Evolutionary conservation across 1,139 yeast genomes (phyloP).

Genomic region (Lodderomyces orthopsilosis): DNA sequence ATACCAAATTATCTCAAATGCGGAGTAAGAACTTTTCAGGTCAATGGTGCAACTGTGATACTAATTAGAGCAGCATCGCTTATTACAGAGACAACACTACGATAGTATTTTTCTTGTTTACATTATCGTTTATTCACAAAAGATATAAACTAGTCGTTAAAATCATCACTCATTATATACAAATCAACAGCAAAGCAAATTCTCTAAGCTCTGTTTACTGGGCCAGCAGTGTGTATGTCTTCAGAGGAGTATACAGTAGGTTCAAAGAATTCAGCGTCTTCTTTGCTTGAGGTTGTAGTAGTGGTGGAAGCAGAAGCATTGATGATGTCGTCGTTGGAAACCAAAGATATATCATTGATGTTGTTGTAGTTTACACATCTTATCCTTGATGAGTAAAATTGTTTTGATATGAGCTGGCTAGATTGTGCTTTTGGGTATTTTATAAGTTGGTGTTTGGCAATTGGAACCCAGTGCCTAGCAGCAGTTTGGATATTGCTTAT

Average conservation of each 20-base stretch:
- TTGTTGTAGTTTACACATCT: slow-evolving; percentile 38
- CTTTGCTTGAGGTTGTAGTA: slow-evolving; percentile 12
- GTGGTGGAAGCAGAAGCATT: slow-evolving; percentile 11
- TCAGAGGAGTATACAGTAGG: slow-evolving; percentile 43
- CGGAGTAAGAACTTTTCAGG: too few relatives aligned
- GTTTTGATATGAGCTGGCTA: slow-evolving; percentile 7
- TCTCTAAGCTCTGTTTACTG: slow-evolving; percentile 31
- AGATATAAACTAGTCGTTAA: neutral
- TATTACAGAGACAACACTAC: too few relatives aligned
- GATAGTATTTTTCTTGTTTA: too few relatives aligned
- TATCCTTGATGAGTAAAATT: slow-evolving; percentile 38
- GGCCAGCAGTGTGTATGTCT: slow-evolving; percentile 46
- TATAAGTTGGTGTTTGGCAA: slow-evolving; percentile 10
- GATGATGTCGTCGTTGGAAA: slow-evolving; percentile 38
- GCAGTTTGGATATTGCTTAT: slow-evolving; percentile 42
- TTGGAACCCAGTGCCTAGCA: slow-evolving; percentile 46
- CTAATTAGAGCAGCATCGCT: too few relatives aligned
- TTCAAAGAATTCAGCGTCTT: slow-evolving; percentile 32
- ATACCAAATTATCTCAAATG: too few relatives aligned
- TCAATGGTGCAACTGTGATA: too few relatives aligned
- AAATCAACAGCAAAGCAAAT: neutral
- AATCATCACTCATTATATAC: neutral
- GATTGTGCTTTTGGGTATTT: slow-evolving; percentile 8
- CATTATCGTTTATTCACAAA: neutral
- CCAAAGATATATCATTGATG: slow-evolving; percentile 27